Evolutionary conservation across 176 grass and related monocot genomes (phyloP).

Genomic region (Musa acuminata): DNA sequence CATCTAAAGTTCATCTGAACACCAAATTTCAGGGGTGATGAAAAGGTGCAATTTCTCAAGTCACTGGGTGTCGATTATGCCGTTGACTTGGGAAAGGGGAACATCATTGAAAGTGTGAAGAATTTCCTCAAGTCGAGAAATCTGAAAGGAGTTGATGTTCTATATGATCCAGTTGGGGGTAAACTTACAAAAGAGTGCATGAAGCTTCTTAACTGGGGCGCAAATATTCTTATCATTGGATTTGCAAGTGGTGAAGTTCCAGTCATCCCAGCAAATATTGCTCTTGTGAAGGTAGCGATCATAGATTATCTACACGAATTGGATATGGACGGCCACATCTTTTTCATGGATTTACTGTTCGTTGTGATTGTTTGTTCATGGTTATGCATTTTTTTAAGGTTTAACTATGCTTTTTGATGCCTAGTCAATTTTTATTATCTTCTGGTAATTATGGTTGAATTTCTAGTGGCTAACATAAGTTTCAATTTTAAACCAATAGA

Average conservation of each 20-base stretch:
- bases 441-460: background rate
- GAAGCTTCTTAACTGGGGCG: constrained; percentile 94
- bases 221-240: constrained; percentile 88
- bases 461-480: background rate
- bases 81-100: constrained; percentile 73
- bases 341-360: background rate
- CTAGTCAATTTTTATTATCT: background rate
- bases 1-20: background rate
- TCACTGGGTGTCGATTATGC: constrained; percentile 80
- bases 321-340: background rate
- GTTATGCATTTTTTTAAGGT: background rate
- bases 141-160: constrained; percentile 80
- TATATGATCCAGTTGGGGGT: constrained; percentile 94
- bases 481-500: background rate
- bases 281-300: constrained; percentile 72
- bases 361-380: background rate
- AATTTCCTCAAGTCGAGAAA: constrained; percentile 69
- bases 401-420: background rate
- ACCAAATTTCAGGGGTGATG: constrained; percentile 45
- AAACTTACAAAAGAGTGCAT: constrained; percentile 83
- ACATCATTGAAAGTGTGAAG: constrained; percentile 66
- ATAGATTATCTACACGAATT: background rate
- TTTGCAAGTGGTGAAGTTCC: constrained; percentile 95
- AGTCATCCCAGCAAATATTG: constrained; percentile 67
- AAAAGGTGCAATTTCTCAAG: constrained; percentile 68